Conservation (phyloP, 169 alveolate species). For the Cryptosporidium parvum region DNA sequence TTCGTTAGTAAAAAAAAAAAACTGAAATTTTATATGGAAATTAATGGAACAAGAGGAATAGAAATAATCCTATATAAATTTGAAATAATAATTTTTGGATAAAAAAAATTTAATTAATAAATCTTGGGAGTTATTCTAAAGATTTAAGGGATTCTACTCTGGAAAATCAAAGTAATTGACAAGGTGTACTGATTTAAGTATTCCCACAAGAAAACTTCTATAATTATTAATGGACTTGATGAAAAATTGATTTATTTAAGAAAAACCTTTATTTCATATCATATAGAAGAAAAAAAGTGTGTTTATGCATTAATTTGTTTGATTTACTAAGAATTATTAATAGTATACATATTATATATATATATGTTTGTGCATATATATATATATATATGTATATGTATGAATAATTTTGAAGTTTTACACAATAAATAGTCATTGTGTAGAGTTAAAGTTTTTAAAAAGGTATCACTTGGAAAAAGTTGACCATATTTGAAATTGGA, state of each 20-base stretch:
- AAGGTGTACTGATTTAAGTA: constrained; percentile 1
- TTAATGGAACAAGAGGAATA: constrained; percentile 12
- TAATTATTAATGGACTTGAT: not conserved
- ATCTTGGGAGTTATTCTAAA: not conserved
- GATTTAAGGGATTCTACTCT: not conserved
- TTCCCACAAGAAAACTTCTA: not conserved
- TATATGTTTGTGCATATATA: not conserved
- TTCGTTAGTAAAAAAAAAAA: constrained; percentile 19
- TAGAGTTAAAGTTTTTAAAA: not conserved
- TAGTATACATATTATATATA: not conserved
- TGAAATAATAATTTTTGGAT: constrained; percentile 5
- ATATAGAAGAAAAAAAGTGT: not conserved
- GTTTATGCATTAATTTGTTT: not conserved
- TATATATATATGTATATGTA: constrained; percentile 16
- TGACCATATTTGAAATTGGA: not conserved
- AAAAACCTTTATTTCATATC: not conserved
- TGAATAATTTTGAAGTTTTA: not conserved
- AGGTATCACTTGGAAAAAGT: not conserved
- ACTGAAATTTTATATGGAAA: not conserved
- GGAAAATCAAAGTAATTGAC: not conserved
- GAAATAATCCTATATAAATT: constrained; percentile 1
- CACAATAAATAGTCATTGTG: not conserved
- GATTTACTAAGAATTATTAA: not conserved
- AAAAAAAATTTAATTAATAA: not conserved
- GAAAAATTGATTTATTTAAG: not conserved